phyloP scores from a whole-genome alignment of 1,284 basidiomycete genomes.

The Somion occarium region DNA sequence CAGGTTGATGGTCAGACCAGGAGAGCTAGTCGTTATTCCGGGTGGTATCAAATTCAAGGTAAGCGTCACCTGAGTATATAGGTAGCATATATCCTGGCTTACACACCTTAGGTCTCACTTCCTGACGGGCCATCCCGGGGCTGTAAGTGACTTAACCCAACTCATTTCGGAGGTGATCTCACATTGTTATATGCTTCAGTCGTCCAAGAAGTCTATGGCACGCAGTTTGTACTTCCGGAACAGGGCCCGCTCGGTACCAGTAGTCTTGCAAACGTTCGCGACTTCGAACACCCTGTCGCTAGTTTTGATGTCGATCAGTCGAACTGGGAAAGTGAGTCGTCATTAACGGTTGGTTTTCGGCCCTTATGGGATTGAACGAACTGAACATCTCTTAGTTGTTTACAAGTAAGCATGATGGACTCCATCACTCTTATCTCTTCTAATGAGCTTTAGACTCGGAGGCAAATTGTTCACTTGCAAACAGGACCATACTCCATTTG shows the following conservation, averaged over 20 bases:
- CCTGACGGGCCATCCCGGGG: slow-evolving; percentile 53
- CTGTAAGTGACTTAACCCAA: slow-evolving; percentile 27
- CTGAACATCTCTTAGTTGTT: slow-evolving; percentile 25
- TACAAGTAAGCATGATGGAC: slow-evolving; percentile 40
- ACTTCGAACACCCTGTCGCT: slow-evolving; percentile 62
- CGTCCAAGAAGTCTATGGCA: slow-evolving; percentile 56
- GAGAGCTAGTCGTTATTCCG: slow-evolving; percentile 61
- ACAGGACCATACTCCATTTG: slow-evolving; percentile 68
- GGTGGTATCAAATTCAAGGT: slow-evolving; percentile 66
- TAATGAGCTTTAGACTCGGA: slow-evolving; percentile 37
- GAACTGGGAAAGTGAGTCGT: slow-evolving; percentile 48
- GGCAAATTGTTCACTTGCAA: slow-evolving; percentile 51
- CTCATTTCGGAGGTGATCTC: neutral
- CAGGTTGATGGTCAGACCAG: slow-evolving; percentile 53
- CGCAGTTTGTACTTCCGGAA: slow-evolving; percentile 62
- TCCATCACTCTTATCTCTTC: neutral
- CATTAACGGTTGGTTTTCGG: slow-evolving; percentile 3
- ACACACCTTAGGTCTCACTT: slow-evolving; percentile 34
- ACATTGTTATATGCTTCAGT: slow-evolving; percentile 4
- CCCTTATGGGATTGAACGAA: slow-evolving; percentile 3
- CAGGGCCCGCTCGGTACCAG: slow-evolving; percentile 62
- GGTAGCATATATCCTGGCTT: neutral
- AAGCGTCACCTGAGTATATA: neutral
- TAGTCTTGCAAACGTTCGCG: slow-evolving; percentile 57
- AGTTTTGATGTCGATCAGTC: slow-evolving; percentile 59